Percentiles rank a stretch among this genome's conserved stretches.
phyloP scores from a whole-genome alignment of 2,329 filamentous ascomycete genomes.

The Thermochaetoides dissita region DNA sequence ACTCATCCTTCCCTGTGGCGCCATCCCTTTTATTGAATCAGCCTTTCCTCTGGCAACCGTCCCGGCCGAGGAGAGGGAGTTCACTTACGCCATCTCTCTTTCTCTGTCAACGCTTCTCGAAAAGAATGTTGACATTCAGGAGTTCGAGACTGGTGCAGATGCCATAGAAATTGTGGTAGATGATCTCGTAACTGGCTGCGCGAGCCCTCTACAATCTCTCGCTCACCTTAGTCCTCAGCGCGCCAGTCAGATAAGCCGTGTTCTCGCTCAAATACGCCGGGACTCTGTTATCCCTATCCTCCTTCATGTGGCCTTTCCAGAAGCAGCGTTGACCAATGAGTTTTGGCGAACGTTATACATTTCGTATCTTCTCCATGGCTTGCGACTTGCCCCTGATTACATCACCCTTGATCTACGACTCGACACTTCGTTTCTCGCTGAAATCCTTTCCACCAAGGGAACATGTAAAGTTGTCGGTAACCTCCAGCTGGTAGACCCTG shows the following conservation, averaged over 20 bases:
- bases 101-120: conserved; percentile 42
- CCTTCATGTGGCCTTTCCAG: conserved; percentile 33
- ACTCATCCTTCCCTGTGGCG: conserved; percentile 39
- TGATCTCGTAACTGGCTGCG: conserved; percentile 17
- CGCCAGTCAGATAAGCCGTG: conserved; percentile 39
- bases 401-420: conserved; percentile 47
- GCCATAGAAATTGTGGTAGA: conserved; percentile 50
- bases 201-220: conserved; percentile 3
- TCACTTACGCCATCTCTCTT: conserved; percentile 54
- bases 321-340: conserved; percentile 13
- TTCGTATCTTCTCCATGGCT: conserved; percentile 42
- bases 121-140: conserved; percentile 44
- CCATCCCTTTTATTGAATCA: conserved; percentile 45
- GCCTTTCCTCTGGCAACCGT: conserved; percentile 52
- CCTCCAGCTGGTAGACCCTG: conserved; percentile 27
- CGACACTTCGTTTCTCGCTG: conserved; percentile 34
- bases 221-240: conserved; percentile 19
- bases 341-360: conserved; percentile 29
- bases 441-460: conserved; percentile 28
- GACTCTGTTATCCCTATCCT: conserved; percentile 48
- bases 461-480: conserved; percentile 45
- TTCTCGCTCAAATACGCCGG: conserved; percentile 45
- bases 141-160: conserved; percentile 52
- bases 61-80: conserved; percentile 44
- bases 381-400: conserved; percentile 50